Base-by-base conservation (phyloP, 2,329 filamentous ascomycete species). In the Fusarium sororula region DNA sequence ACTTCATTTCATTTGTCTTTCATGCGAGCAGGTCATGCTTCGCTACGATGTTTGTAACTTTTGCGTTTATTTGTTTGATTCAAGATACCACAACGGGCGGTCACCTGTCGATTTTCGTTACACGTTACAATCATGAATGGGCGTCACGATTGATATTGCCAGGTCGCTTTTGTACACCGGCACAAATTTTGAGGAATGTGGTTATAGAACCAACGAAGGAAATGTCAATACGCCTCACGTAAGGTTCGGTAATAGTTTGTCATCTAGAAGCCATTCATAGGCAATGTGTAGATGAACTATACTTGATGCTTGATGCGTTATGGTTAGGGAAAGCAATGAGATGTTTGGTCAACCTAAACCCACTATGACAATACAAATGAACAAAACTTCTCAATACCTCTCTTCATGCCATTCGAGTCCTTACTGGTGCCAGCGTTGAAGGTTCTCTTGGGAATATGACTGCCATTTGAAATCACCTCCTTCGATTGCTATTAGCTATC, bases 21-120 rank as follows among this genome's bases (percentile, higher is more conserved):
- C 56, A 57, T 69, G 38, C 28, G 51, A 54, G 48, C 53, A 55
- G 24, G 44, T 35, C 28, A 54, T 63, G 51, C 38, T 59, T 56
- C 28, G 56, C 41, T 56, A 61, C 56, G 56, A 41, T 61, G 57
- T 58, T 55, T 42, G 28, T 39, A 30, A 26, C 30, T 32, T 50
- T 67, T 74, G 66, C 35, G 51, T 54, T 73, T 74, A 57, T 20
- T 74, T 71, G 55, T 73, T 62, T 57, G 60, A 66, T 72, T 70
- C 61, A 80, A 76, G 77, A 81, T 81, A 81, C 80, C 80, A 77
- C 45, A 54, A 61, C 63, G 66, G 73, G 73, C 70, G 73, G 74
- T 57, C 67, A 62, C 41, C 66, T 58, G 39, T 78, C 42, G 58
- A 69, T 72, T 78, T 74, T 66, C 57, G 65, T 63, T 65, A 77